Evolutionary conservation across 257 asterid species (phyloP).

Genomic region (Primulina tabacum): DNA sequence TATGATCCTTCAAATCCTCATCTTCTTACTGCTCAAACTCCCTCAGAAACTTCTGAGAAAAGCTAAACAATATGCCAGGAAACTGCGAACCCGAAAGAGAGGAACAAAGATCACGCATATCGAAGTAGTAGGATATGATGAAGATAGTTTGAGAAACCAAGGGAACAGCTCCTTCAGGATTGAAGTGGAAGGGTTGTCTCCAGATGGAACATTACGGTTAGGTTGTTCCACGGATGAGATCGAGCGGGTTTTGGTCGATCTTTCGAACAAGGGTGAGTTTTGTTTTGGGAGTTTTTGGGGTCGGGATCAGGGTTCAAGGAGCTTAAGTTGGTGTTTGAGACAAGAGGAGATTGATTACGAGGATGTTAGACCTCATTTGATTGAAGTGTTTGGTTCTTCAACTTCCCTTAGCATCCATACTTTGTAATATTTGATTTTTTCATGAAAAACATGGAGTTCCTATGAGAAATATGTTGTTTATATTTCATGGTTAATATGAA

Average conservation of each 20-base stretch:
- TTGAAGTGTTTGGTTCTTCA: neutral
- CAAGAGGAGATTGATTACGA: neutral
- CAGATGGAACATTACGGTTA: neutral
- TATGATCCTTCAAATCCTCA: neutral
- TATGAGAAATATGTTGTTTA: too few relatives aligned
- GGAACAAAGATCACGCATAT: neutral
- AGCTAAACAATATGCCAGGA: too few relatives aligned
- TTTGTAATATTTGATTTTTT: too few relatives aligned
- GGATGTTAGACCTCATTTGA: neutral
- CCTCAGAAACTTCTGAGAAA: neutral
- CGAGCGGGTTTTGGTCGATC: neutral
- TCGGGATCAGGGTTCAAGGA: neutral
- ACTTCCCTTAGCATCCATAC: neutral
- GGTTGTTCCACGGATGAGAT: neutral
- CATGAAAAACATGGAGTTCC: neutral
- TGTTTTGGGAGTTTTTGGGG: conserved; percentile 1
- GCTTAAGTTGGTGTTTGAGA: neutral
- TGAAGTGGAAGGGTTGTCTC: neutral
- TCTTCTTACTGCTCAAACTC: neutral
- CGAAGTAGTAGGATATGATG: neutral
- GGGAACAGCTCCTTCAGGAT: neutral
- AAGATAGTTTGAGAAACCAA: neutral
- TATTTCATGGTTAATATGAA: neutral
- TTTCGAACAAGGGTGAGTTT: neutral
- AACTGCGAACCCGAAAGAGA: neutral